Evolutionary conservation across 305 asterid species (phyloP).

Genomic region (Andrographis paniculata): DNA sequence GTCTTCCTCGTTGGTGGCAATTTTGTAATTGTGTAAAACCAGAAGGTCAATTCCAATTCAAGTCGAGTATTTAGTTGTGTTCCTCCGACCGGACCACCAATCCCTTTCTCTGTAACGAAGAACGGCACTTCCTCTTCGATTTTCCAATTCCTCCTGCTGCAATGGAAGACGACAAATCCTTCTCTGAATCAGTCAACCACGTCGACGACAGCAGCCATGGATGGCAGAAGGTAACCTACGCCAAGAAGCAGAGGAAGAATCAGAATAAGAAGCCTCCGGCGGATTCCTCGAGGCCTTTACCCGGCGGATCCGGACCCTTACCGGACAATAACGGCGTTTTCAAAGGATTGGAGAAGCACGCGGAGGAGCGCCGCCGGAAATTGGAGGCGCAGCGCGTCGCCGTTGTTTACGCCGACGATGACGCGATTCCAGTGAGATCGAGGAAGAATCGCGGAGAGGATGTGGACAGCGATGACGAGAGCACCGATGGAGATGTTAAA

Average conservation of each 20-base stretch:
- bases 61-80: not conserved
- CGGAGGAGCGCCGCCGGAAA: constrained; percentile 50
- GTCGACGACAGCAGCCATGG: constrained; percentile 43
- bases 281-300: constrained; percentile 22
- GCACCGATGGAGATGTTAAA: constrained; percentile 29
- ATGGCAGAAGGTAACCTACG: constrained; percentile 77
- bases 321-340: constrained; percentile 34
- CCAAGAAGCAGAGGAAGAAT: constrained; percentile 43
- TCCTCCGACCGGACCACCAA: not conserved
- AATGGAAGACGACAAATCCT: constrained; percentile 52
- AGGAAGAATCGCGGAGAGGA: constrained; percentile 24
- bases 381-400: constrained; percentile 45
- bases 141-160: not conserved
- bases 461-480: constrained; percentile 28
- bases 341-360: constrained; percentile 48
- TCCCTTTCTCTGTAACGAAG: not conserved
- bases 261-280: constrained; percentile 23
- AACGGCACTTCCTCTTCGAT: no score
- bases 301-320: constrained; percentile 40
- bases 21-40: no score
- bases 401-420: constrained; percentile 29
- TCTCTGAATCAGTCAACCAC: constrained; percentile 23
- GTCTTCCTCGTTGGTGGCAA: no score
- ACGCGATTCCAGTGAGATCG: constrained; percentile 27
- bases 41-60: not conserved